Evolutionary conservation across 2,329 filamentous ascomycete species (phyloP).

Genomic region (Cercospora sp.): DNA sequence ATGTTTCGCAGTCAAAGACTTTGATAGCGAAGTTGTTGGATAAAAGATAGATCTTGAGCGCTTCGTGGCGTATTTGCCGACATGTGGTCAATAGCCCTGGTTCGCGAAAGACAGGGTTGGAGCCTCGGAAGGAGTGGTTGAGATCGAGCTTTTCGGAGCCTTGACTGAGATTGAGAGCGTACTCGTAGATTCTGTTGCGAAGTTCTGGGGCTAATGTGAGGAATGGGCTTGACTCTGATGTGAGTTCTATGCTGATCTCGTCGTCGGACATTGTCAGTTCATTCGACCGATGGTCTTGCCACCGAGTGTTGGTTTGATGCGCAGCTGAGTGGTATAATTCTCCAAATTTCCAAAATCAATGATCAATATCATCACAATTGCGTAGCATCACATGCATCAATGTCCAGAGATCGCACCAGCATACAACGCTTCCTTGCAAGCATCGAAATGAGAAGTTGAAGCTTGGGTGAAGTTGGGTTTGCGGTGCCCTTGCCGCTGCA

Average conservation of each 20-base stretch:
- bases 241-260: neutral
- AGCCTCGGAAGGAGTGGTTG: constrained; percentile 9
- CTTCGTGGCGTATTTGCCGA: constrained; percentile 13
- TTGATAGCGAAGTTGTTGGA: constrained; percentile 10
- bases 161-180: constrained; percentile 10
- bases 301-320: neutral
- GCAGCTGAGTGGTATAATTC: neutral
- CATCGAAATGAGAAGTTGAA: constrained; percentile 13
- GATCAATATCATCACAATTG: neutral
- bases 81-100: constrained; percentile 13
- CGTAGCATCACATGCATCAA: neutral
- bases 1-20: constrained; percentile 11
- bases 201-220: constrained; percentile 20
- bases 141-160: constrained; percentile 10
- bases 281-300: neutral
- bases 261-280: neutral
- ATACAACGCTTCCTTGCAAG: neutral
- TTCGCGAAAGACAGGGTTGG: constrained; percentile 11
- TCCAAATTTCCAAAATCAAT: neutral
- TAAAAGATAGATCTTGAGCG: constrained; percentile 11
- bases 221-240: neutral
- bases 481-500: neutral
- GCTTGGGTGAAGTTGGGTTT: constrained; percentile 9
- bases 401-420: neutral
- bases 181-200: constrained; percentile 22